Conservation (phyloP, 768 basidiomycete species). For the Tephrocybe sp. region DNA sequence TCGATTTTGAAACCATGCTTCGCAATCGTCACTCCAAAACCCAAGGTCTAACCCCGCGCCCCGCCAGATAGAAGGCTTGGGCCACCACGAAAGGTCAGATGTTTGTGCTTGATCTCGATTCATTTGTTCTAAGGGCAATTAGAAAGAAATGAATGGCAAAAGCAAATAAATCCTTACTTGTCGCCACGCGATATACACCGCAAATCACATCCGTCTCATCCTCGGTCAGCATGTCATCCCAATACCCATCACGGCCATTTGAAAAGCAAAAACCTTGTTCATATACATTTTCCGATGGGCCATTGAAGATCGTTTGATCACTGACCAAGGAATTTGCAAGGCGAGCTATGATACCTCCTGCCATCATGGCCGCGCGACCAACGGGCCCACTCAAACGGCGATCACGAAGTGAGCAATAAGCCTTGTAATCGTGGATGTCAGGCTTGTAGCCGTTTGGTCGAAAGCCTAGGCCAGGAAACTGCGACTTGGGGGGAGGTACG, state of each 20-base stretch:
- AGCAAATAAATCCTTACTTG: slow-evolving; percentile 7
- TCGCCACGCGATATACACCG: slow-evolving; percentile 20
- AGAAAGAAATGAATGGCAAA: neutral
- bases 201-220: slow-evolving; percentile 20
- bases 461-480: slow-evolving; percentile 5
- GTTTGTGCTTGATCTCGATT: neutral
- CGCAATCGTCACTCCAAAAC: slow-evolving; percentile 14
- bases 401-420: slow-evolving; percentile 1
- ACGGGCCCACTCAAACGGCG: slow-evolving; percentile 9
- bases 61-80: slow-evolving; percentile 11
- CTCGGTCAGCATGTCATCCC: slow-evolving; percentile 20
- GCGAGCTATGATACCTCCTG: slow-evolving; percentile 22
- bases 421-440: slow-evolving; percentile 1
- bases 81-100: slow-evolving; percentile 19
- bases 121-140: neutral
- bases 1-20: slow-evolving; percentile 15
- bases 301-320: slow-evolving; percentile 12
- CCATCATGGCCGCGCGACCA: slow-evolving; percentile 22
- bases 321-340: slow-evolving; percentile 16
- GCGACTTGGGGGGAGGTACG: neutral
- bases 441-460: slow-evolving; percentile 8
- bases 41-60: slow-evolving; percentile 10
- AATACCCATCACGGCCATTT: slow-evolving; percentile 5
- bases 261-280: neutral
- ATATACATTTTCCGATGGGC: slow-evolving; percentile 15